A percentile compares a stretch with the other conserved stretches of the same genome.
phyloP scores from a whole-genome alignment of 2,329 filamentous ascomycete species.

The Neofusicoccum cordaticola region DNA sequence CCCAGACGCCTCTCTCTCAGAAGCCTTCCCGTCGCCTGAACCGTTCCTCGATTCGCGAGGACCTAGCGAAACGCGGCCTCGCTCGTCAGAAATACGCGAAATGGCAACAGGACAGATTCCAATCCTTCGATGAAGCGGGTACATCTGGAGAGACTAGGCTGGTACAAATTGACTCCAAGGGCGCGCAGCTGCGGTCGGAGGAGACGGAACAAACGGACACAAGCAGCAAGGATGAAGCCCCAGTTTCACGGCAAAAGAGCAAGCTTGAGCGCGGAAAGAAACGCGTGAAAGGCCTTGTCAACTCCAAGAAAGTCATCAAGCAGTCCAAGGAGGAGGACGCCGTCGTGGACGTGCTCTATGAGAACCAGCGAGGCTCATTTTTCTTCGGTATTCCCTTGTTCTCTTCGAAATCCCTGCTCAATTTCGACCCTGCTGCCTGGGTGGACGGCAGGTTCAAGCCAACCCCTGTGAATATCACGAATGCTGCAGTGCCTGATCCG shows the following conservation, averaged over 20 bases:
- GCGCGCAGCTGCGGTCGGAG: neutral
- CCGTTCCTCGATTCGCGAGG: constrained; percentile 25
- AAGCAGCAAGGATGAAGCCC: constrained; percentile 8
- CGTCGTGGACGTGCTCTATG: constrained; percentile 80
- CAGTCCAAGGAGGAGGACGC: constrained; percentile 28
- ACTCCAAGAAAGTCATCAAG: constrained; percentile 30
- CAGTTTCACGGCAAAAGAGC: constrained; percentile 19
- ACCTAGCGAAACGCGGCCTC: constrained; percentile 20
- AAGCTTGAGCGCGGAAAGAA: constrained; percentile 29
- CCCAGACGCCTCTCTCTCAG: neutral
- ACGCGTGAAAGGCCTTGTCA: constrained; percentile 13
- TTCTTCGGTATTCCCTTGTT: constrained; percentile 89
- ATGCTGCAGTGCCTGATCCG: constrained; percentile 89
- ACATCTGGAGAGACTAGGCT: neutral
- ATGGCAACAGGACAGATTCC: constrained; percentile 26
- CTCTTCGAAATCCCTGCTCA: constrained; percentile 78
- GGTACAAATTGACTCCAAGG: constrained; percentile 13
- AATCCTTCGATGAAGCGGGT: neutral
- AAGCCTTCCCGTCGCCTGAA: constrained; percentile 22
- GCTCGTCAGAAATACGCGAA: constrained; percentile 34
- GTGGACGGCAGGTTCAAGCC: constrained; percentile 61
- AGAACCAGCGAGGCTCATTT: constrained; percentile 90
- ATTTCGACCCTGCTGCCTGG: constrained; percentile 84
- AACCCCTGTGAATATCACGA: constrained; percentile 69
- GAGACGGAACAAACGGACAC: constrained; percentile 1